Percentiles rank a stretch among this genome's conserved stretches.
These are phyloP conservation scores for Trypanosomatidae sp. DNA, from an alignment of 208 protist species.

Conservation along the genomic window DNA sequence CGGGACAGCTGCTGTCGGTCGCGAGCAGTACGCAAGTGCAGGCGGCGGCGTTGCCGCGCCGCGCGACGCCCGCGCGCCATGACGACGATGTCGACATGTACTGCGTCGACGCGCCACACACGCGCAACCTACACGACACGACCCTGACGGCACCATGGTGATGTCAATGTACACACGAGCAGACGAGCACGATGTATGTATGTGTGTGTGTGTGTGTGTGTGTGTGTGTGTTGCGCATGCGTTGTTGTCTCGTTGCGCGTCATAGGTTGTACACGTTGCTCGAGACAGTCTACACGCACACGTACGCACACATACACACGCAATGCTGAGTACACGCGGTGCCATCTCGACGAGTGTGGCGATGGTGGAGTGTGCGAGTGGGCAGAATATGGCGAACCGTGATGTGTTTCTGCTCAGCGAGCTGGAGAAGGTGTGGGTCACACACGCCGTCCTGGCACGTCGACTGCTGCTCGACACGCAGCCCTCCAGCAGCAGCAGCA, in stretches of 20 bases:
- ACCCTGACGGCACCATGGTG: too few species aligned
- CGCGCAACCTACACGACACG: too few species aligned
- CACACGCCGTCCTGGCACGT: conserved; percentile 38
- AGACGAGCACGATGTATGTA: not conserved
- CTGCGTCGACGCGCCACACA: too few species aligned
- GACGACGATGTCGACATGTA: too few species aligned
- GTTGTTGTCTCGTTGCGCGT: too few species aligned
- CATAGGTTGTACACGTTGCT: too few species aligned
- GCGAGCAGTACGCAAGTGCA: conserved; percentile 13
- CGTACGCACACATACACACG: not conserved
- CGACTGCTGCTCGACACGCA: conserved; percentile 40
- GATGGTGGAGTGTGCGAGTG: conserved; percentile 71
- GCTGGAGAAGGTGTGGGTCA: conserved; percentile 68
- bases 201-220: too few species aligned
- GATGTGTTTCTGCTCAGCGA: conserved; percentile 76
- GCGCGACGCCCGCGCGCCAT: too few species aligned
- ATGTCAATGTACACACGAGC: not conserved
- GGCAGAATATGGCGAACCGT: conserved; percentile 27
- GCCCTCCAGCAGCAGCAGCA: too few species aligned
- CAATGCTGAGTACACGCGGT: conserved; percentile 60
- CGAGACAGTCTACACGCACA: not conserved
- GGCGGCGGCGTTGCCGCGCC: not conserved
- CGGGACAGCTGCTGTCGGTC: conserved; percentile 17
- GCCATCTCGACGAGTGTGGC: conserved; percentile 58
- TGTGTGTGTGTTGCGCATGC: too few species aligned